Conservation (phyloP, 2,329 filamentous ascomycete species). For the Exophiala alcalophila region DNA sequence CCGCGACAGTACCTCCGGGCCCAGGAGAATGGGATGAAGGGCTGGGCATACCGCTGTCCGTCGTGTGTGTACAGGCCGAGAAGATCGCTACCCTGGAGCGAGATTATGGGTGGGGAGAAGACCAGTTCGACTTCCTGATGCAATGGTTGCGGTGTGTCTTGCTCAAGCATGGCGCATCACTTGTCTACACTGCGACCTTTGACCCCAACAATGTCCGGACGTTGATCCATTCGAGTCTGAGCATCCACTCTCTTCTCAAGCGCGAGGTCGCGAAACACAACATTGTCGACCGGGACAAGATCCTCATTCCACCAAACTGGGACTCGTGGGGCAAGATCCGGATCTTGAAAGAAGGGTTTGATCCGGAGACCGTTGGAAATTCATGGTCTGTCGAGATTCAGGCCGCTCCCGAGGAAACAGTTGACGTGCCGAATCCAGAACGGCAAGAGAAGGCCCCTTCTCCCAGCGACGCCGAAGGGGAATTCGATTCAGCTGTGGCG, state of each 20-base stretch:
- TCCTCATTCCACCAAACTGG: slow-evolving; percentile 94
- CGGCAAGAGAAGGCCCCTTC: slow-evolving; percentile 31
- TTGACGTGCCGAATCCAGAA: slow-evolving; percentile 31
- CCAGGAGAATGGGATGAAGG: slow-evolving; percentile 93
- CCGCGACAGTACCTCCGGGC: slow-evolving; percentile 58
- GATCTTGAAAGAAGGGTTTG: slow-evolving; percentile 84
- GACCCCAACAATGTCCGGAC: slow-evolving; percentile 73
- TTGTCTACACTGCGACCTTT: slow-evolving; percentile 80
- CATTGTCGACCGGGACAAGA: slow-evolving; percentile 89
- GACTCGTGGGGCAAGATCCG: slow-evolving; percentile 98
- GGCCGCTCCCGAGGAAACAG: slow-evolving; percentile 40
- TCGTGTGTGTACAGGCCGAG: slow-evolving; percentile 91
- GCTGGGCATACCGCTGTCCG: slow-evolving; percentile 78
- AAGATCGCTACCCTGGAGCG: slow-evolving; percentile 88
- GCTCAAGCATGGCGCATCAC: slow-evolving; percentile 80
- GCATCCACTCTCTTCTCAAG: slow-evolving; percentile 79
- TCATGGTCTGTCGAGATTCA: slow-evolving; percentile 85
- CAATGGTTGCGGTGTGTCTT: slow-evolving; percentile 89
- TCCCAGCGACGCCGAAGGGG: slow-evolving; percentile 28
- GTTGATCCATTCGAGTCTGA: slow-evolving; percentile 79
- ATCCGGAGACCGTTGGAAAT: slow-evolving; percentile 79
- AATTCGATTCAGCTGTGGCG: slow-evolving; percentile 21
- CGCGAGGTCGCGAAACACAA: slow-evolving; percentile 80
- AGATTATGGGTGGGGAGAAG: slow-evolving; percentile 89
- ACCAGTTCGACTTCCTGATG: slow-evolving; percentile 92